Evolutionary conservation across 2,329 filamentous ascomycete species (phyloP).

Genomic region (Beauveria brongniartii): DNA sequence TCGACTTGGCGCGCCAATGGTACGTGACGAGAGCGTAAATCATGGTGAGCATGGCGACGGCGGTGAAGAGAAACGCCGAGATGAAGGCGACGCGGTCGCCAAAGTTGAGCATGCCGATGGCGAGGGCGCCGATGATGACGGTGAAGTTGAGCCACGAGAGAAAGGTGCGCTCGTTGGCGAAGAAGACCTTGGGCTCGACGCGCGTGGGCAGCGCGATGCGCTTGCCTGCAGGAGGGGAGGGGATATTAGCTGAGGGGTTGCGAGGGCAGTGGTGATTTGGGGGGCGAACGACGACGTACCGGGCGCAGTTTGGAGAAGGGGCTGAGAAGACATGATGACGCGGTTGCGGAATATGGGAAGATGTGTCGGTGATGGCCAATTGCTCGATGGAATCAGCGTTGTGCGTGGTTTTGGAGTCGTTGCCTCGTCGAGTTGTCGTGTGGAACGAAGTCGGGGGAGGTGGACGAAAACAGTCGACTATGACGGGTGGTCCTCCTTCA

Average conservation of each 20-base stretch:
- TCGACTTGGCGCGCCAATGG: slow-evolving; percentile 93
- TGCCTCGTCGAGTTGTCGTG: background rate
- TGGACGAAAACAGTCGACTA: background rate
- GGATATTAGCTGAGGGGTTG: background rate
- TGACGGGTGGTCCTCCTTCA: background rate
- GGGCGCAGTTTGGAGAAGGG: slow-evolving; percentile 87
- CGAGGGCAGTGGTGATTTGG: background rate
- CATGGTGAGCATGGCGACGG: slow-evolving; percentile 92
- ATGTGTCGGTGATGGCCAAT: background rate
- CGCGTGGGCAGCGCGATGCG: slow-evolving; percentile 95
- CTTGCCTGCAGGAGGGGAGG: slow-evolving; percentile 58
- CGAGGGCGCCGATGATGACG: slow-evolving; percentile 92
- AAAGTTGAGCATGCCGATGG: slow-evolving; percentile 96
- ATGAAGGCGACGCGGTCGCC: slow-evolving; percentile 92
- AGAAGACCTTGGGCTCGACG: slow-evolving; percentile 99
- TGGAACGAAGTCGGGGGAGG: background rate
- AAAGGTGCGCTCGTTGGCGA: slow-evolving; percentile 98
- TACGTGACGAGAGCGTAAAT: slow-evolving; percentile 91
- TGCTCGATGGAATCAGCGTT: background rate
- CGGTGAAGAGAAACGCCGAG: slow-evolving; percentile 85
- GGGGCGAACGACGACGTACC: slow-evolving; percentile 46
- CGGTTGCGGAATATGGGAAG: no score
- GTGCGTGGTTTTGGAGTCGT: background rate
- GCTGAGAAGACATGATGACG: slow-evolving; percentile 80
- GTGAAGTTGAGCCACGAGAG: slow-evolving; percentile 99